phyloP scores from a whole-genome alignment of 169 alveolate genomes.

The Eimeria praecox region DNA sequence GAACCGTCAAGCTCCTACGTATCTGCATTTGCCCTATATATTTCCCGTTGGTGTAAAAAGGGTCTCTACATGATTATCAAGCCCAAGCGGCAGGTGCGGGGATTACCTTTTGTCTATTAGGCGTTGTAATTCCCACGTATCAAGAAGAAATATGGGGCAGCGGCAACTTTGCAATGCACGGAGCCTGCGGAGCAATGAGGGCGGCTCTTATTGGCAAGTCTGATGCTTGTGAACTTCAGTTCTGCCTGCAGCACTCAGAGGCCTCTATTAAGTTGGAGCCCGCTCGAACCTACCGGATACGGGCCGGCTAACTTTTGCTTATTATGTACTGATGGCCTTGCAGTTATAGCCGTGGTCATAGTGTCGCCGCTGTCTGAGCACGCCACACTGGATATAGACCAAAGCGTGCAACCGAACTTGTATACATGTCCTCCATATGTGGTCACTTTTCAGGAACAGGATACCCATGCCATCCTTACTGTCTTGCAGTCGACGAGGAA shows the following conservation, averaged over 20 bases:
- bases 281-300: not conserved
- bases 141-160: conserved; percentile 71
- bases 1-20: not conserved
- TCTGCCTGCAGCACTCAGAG: not conserved
- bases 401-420: not conserved
- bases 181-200: conserved; percentile 66
- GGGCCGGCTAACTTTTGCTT: not conserved
- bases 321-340: not conserved
- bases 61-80: not conserved
- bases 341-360: not conserved
- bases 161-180: conserved; percentile 67
- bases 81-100: not conserved
- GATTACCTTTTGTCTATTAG: not conserved
- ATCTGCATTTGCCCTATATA: not conserved
- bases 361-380: not conserved
- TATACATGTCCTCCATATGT: not conserved
- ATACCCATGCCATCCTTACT: conserved; percentile 72
- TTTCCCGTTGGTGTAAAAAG: not conserved
- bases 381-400: not conserved
- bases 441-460: conserved; percentile 66
- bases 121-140: conserved; percentile 58
- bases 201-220: conserved; percentile 69
- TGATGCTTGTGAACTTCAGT: conserved; percentile 2
- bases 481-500: conserved; percentile 72
- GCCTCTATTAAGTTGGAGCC: not conserved